Percentiles rank a stretch among this genome's conserved stretches.
phyloP scores from a whole-genome alignment of 208 protist genomes.

The Trypanosoma melophagium region DNA sequence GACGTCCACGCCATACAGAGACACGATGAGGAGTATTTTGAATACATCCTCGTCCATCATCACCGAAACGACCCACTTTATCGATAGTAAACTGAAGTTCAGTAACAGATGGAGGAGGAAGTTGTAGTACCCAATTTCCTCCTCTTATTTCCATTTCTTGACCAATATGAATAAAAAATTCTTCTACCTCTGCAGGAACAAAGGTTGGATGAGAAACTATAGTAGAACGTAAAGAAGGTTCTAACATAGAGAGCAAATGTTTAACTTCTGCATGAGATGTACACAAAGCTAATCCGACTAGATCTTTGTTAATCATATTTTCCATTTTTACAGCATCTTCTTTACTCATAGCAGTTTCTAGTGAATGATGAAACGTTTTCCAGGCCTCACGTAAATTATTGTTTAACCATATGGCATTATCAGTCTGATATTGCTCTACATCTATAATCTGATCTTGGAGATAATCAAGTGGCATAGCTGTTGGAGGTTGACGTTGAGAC shows the following conservation, averaged over 20 bases:
- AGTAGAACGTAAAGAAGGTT: conserved; percentile 42
- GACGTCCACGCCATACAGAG: conserved; percentile 70
- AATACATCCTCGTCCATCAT: conserved; percentile 78
- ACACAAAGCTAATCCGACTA: conserved; percentile 53
- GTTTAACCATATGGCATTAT: conserved; percentile 48
- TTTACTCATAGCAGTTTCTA: conserved; percentile 20
- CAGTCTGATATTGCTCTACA: conserved; percentile 44
- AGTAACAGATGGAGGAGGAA: conserved; percentile 46
- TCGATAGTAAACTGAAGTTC: conserved; percentile 58
- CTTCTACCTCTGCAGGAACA: conserved; percentile 52
- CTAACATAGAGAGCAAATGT: conserved; percentile 63
- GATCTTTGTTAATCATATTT: conserved; percentile 52
- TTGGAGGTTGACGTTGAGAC: conserved; percentile 22
- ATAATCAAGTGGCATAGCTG: conserved; percentile 26
- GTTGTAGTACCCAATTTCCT: conserved; percentile 46
- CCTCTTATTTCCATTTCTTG: conserved; percentile 81
- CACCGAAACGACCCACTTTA: conserved; percentile 62
- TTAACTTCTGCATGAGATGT: conserved; percentile 65
- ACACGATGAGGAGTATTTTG: conserved; percentile 71
- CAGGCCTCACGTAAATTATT: conserved; percentile 57
- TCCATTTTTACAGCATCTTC: conserved; percentile 33
- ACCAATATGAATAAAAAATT: conserved; percentile 76
- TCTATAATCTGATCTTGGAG: conserved; percentile 21
- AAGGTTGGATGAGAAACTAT: conserved; percentile 48
- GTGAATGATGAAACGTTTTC: conserved; percentile 40